Conservation (phyloP, 2,329 filamentous ascomycete genomes). For the Penicillium expansum region DNA sequence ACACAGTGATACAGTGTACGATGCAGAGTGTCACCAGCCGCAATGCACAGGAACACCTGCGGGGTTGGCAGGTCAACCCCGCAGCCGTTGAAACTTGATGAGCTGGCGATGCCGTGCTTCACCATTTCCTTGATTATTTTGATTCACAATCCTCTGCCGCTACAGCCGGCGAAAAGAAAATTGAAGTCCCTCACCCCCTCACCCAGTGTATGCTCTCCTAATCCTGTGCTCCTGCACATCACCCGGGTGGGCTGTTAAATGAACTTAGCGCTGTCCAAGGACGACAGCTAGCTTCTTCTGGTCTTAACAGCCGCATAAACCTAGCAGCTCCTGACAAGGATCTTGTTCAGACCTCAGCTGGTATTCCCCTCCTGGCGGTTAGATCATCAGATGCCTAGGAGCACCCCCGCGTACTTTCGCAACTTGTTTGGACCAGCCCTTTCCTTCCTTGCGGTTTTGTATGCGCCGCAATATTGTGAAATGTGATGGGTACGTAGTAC, state of each 20-base stretch:
- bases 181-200: background rate
- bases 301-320: constrained; percentile 3
- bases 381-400: background rate
- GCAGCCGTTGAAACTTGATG: constrained; percentile 19
- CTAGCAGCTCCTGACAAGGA: background rate
- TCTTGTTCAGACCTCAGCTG: constrained; percentile 1
- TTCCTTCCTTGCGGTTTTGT: background rate
- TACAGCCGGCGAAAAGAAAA: constrained; percentile 8
- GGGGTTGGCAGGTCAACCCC: constrained; percentile 18
- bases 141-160: constrained; percentile 2
- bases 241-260: background rate
- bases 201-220: background rate
- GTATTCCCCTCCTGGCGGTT: background rate
- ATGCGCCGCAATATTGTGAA: background rate
- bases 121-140: constrained; percentile 18
- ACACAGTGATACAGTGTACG: background rate
- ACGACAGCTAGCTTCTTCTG: background rate
- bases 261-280: background rate
- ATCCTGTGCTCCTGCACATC: constrained; percentile 1
- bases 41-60: constrained; percentile 13
- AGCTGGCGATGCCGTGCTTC: constrained; percentile 21
- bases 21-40: constrained; percentile 1
- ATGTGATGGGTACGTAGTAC: background rate
- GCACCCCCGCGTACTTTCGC: background rate
- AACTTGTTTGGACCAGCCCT: background rate